Evolutionary conservation across 306 rosid species (phyloP), one percentile per base, ranked within the genome.

Genomic region (Biancaea sappan): DNA sequence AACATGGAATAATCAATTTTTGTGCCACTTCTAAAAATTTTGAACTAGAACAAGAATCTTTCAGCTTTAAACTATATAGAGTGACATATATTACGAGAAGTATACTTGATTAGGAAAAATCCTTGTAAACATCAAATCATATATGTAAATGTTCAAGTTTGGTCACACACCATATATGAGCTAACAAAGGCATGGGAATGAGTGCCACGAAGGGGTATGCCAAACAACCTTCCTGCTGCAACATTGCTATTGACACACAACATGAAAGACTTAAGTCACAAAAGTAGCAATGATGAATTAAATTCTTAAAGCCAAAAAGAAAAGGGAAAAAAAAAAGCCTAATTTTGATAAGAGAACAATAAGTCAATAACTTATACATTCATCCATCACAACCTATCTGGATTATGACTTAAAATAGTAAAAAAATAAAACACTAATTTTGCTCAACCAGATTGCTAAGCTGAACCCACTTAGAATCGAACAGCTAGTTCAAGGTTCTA

Each of bases 161-260:
- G 84, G 60, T 66, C 71, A 87, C 98, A 43, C 50, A 95, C 99
- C 98, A 92, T 87, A 79, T 86, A 95, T 71, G 99, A 95, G 91
- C 99, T 95, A 82, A 95, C 93, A 32, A 95, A 95, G 78, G 99
- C 99, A 92, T 95, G 99, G 52, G 99, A 95, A 84, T 95, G 99
- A 52, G 99, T 95, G 67, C 99, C 99, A 67, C 97, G 92, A 60
- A 95, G 97, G 25, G 99, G 98, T 75, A 95, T 95, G 76, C 97
- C 94, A 48, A 95, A 95, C 82, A 90, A 82, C 84, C 80, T 92
- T 81, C 99, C 99, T 63, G 99, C 99, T 34, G 98, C 98, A 78
- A 92, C 99, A 82, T 95, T 95, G 87, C 99, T 95, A 84, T 74
- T 78, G 75, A 60, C 68, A 83, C 77, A 60, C 62, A 72, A 77